A percentile compares a stretch with the other conserved stretches of the same genome.
Evolutionary conservation across 1,284 basidiomycete genomes (phyloP).

Genomic region (Ganoderma boninense): DNA sequence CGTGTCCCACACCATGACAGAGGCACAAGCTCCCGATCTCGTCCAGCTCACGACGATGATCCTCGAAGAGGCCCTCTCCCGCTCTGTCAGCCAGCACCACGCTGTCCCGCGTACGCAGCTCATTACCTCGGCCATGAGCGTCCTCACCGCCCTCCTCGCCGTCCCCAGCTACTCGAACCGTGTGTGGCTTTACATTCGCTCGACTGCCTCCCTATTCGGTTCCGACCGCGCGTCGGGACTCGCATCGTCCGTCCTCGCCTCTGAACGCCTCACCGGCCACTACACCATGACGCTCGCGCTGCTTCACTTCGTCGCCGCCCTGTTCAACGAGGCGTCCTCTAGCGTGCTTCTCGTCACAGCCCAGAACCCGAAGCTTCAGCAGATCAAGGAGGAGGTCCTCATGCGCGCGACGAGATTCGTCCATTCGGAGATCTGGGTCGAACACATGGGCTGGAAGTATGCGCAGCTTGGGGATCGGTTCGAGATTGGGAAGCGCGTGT

Average conservation of each 20-base stretch:
- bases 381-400: conserved; percentile 85
- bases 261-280: conserved; percentile 76
- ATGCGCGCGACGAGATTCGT: conserved; percentile 80
- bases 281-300: conserved; percentile 85
- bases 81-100: conserved; percentile 53
- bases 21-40: conserved; percentile 68
- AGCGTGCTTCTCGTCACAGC: conserved; percentile 61
- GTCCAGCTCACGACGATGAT: conserved; percentile 85
- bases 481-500: conserved; percentile 77
- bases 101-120: conserved; percentile 62
- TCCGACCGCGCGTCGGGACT: conserved; percentile 61
- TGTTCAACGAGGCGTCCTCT: conserved; percentile 78
- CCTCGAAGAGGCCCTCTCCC: conserved; percentile 80
- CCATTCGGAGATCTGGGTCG: conserved; percentile 87
- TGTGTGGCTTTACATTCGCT: conserved; percentile 88
- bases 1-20: conserved; percentile 58
- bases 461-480: conserved; percentile 79
- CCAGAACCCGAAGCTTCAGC: conserved; percentile 65
- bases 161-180: conserved; percentile 79
- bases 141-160: conserved; percentile 81
- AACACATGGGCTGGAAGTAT: conserved; percentile 86
- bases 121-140: conserved; percentile 81
- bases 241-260: conserved; percentile 70
- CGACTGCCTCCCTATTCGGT: conserved; percentile 80
- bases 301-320: conserved; percentile 77